A percentile compares a stretch with the other conserved stretches of the same genome.
Evolutionary conservation across 192 early-diverging fungal species (phyloP).

Genomic region (Borealophlyctis nickersoniae): DNA sequence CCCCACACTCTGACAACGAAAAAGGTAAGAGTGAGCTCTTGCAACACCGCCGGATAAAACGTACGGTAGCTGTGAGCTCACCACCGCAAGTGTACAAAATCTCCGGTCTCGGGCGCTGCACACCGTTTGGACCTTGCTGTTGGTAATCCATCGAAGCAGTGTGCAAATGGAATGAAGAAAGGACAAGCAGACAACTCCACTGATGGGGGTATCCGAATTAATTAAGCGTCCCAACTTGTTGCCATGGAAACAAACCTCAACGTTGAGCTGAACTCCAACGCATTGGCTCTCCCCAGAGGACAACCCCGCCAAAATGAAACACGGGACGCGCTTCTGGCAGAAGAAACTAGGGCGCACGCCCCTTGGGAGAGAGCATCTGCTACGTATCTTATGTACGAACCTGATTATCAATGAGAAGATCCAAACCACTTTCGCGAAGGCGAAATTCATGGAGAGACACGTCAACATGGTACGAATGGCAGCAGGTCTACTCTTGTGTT

Average conservation of each 20-base stretch:
- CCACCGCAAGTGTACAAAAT: conserved; percentile 46
- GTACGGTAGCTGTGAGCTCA: conserved; percentile 8
- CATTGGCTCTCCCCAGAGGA: too few relatives aligned
- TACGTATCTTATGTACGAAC: conserved; percentile 79
- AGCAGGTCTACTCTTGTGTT: not conserved
- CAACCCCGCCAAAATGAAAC: conserved; percentile 47
- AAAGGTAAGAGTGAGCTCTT: not conserved
- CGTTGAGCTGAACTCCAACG: too few relatives aligned
- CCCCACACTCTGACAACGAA: conserved; percentile 66
- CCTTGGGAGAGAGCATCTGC: conserved; percentile 69
- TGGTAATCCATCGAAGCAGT: too few relatives aligned
- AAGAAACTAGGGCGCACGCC: conserved; percentile 64
- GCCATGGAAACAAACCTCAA: too few relatives aligned
- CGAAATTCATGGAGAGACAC: conserved; percentile 79
- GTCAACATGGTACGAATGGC: conserved; percentile 66
- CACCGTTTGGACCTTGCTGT: conserved; percentile 7
- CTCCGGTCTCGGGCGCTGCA: conserved; percentile 24
- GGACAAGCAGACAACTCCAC: too few relatives aligned
- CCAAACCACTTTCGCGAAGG: conserved; percentile 89
- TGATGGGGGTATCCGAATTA: too few relatives aligned
- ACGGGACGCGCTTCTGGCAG: conserved; percentile 38
- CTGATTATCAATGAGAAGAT: conserved; percentile 87
- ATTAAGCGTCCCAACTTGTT: too few relatives aligned
- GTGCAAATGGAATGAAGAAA: too few relatives aligned
- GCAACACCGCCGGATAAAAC: not conserved